These are phyloP conservation scores for Metroxylon sagu DNA, from an alignment of 176 grass and related monocot genomes.

Conservation along the genomic window DNA sequence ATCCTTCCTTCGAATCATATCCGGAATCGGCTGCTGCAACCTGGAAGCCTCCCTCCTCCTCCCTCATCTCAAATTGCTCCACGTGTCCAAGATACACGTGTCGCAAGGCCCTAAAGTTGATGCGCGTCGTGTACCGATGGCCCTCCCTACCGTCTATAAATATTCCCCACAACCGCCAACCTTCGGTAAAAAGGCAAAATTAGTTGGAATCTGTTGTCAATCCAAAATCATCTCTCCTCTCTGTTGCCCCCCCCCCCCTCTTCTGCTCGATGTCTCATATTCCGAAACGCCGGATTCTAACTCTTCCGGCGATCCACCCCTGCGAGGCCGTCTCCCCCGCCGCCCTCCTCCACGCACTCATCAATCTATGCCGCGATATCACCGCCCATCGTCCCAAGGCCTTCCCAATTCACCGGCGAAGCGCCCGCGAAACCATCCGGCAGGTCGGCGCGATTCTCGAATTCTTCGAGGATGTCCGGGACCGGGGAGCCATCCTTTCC, in stretches of 20 bases:
- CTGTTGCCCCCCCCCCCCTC: not conserved
- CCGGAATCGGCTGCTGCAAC: not conserved
- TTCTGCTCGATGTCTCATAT: not conserved
- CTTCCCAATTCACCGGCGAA: slow-evolving; percentile 50
- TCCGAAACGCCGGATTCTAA: slow-evolving; percentile 25
- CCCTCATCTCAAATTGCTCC: slow-evolving; percentile 10
- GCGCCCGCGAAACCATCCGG: slow-evolving; percentile 31
- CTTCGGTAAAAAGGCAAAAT: not conserved
- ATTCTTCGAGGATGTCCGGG: slow-evolving; percentile 58
- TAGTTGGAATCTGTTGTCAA: not conserved
- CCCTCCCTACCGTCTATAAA: slow-evolving; percentile 9
- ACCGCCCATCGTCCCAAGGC: slow-evolving; percentile 1
- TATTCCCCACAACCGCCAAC: not conserved
- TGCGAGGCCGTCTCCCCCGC: slow-evolving; percentile 48
- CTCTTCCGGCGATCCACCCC: slow-evolving; percentile 43
- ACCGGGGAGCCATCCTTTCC: slow-evolving; percentile 4
- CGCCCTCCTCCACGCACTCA: slow-evolving; percentile 44
- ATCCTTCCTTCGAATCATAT: too few relatives aligned
- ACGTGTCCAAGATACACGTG: slow-evolving; percentile 29
- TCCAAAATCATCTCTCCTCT: not conserved
- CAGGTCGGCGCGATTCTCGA: slow-evolving; percentile 40
- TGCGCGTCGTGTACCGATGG: not conserved
- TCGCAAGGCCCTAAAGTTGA: not conserved
- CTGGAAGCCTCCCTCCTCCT: not conserved
- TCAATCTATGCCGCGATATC: slow-evolving; percentile 43